Evolutionary conservation across 257 asterid species (phyloP), one percentile per base, ranked within the genome.

Genomic region (Echium plantagineum): DNA sequence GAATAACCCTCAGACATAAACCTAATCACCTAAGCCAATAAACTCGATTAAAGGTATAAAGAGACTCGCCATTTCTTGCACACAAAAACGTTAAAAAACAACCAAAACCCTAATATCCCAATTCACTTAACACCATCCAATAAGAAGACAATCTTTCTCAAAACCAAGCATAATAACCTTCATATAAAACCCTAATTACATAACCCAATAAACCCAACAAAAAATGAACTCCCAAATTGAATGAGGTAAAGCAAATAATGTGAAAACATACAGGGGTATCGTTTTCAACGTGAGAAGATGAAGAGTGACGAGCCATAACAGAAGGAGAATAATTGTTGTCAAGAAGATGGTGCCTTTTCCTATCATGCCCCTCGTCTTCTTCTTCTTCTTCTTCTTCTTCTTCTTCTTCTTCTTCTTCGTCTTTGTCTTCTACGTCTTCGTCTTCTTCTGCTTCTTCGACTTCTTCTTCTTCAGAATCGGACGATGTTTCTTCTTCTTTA

Each of bases 331-430:
- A 28, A 28, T 28, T 28, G 32, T 61, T 72, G 74, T 76, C 69
- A 65, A 71, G 72, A 72, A 69, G 78, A 63, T 83, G 90, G 26
- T 79, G 90, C 21, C 90, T 86, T 87, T 89, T 89, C 59, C 66
- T 85, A 68, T 71, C 83, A 13, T 90, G 90, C 75, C 82, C 82
- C 85, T 89, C 60, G 66, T 83, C 70, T 72, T 82, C 17, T 19
- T 42, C 49, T 48, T 48, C 56, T 52, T 52, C n/a, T n/a, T n/a
- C n/a, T n/a, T n/a, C n/a, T n/a, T n/a, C n/a, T n/a, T n/a, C n/a
- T n/a, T n/a, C n/a, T n/a, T n/a, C n/a, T n/a, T n/a, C n/a, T n/a
- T n/a, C n/a, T n/a, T n/a, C n/a, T n/a, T n/a, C n/a, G n/a, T n/a
- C n/a, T n/a, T n/a, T n/a, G n/a, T n/a, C n/a, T n/a, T n/a, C n/a